Evolutionary conservation across 2,329 filamentous ascomycete species (phyloP), one percentile per base, ranked within the genome.

Genomic region (Sporothrix curviconia): DNA sequence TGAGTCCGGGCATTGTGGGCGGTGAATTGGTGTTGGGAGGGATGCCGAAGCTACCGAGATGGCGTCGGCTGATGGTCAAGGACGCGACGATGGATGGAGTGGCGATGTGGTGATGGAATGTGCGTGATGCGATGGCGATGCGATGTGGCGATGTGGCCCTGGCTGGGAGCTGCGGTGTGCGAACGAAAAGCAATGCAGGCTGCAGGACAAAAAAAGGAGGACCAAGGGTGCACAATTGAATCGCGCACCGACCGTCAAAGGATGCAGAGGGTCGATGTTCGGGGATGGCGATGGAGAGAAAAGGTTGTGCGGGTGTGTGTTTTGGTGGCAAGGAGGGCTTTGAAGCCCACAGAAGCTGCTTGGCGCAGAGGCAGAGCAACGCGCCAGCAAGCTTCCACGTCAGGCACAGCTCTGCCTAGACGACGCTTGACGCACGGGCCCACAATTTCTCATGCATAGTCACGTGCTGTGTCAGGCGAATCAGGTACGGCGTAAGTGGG

Each of bases 1-100:
- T 90, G 71, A 97, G 83, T 71, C 89, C 90, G 71, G 94, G 89
- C 94, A 97, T 99, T 60, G 68, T 78, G 36, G 49, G 25, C 28
- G n/a, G 37, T 19, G n/a, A n/a, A n/a, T n/a, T 14, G 9, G 19
- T n/a, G 17, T 17, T 11, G 36, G 14, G 28, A n/a, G 25, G 22
- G n/a, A n/a, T n/a, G n/a, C n/a, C n/a, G 25, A 17, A 8, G 19
- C 9, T 12, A 19, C 30, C n/a, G n/a, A n/a, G n/a, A n/a, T n/a
- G n/a, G 15, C 12, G 24, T 19, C 2, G 28, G 44, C 34, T n/a
- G n/a, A n/a, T n/a, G n/a, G n/a, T n/a, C n/a, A n/a, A n/a, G n/a
- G 32, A 51, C 3, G 36, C 24, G 22, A 24, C 39, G 24, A 24
- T 28, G 34, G 14, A 17, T 24, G 19, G 25, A 17, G 43, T 46